Conservation (phyloP, 2,329 filamentous ascomycete genomes). For the Microascus cirrosus region DNA sequence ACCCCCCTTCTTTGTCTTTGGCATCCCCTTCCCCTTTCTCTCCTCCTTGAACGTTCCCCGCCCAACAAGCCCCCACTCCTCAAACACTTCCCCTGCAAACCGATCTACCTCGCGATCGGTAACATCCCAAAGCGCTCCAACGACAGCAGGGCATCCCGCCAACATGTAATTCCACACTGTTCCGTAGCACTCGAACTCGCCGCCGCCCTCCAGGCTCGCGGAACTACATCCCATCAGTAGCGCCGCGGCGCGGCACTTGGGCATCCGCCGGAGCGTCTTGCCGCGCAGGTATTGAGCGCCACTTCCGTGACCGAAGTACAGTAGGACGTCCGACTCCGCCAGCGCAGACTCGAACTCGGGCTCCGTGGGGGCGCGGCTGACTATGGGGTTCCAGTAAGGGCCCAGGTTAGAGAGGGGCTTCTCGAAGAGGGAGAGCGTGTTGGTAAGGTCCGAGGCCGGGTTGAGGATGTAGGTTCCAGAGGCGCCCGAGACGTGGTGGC, state of each 20-base stretch:
- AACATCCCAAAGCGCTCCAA: slow-evolving; percentile 95
- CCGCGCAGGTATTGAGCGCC: slow-evolving; percentile 89
- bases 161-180: slow-evolving; percentile 88
- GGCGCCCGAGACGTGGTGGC: slow-evolving; percentile 42
- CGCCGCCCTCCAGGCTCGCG: slow-evolving; percentile 50
- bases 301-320: slow-evolving; percentile 95
- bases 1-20: slow-evolving; percentile 9
- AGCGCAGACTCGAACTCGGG: slow-evolving; percentile 63
- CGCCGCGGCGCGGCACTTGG: slow-evolving; percentile 62
- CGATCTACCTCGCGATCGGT: slow-evolving; percentile 96
- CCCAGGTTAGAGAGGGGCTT: slow-evolving; percentile 54
- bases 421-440: slow-evolving; percentile 68
- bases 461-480: slow-evolving; percentile 77
- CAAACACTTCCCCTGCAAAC: slow-evolving; percentile 68
- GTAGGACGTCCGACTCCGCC: slow-evolving; percentile 55
- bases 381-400: slow-evolving; percentile 58
- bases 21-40: slow-evolving; percentile 15
- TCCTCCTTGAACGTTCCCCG: slow-evolving; percentile 29
- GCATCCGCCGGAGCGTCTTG: slow-evolving; percentile 67
- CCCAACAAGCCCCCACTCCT: slow-evolving; percentile 71
- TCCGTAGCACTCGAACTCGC: slow-evolving; percentile 83
- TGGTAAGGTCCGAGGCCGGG: slow-evolving; percentile 70
- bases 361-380: slow-evolving; percentile 61
- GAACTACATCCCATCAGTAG: slow-evolving; percentile 94
- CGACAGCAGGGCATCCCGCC: slow-evolving; percentile 73